Conservation (phyloP, 306 rosid species). For the Vicia sativa region DNA sequence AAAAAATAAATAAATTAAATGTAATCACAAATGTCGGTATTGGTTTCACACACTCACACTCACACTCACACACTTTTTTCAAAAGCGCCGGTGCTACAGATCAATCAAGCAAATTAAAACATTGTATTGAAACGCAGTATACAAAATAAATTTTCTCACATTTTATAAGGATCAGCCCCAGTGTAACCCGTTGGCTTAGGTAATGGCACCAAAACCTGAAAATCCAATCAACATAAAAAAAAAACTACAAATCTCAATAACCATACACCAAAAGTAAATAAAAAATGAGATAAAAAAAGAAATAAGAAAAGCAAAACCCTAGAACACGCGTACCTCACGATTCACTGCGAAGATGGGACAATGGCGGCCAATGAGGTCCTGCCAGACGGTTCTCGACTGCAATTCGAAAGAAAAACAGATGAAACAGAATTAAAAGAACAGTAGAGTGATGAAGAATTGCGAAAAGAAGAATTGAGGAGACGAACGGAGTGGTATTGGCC, state of each 20-base stretch:
- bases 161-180: constrained; percentile 89
- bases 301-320: constrained; percentile 36
- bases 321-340: constrained; percentile 73
- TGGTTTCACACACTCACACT: too few relatives aligned
- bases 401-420: constrained; percentile 2
- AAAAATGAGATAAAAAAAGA: neutral
- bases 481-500: constrained; percentile 96
- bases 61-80: too few relatives aligned
- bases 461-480: constrained; percentile 15
- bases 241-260: constrained; percentile 6
- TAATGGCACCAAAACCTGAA: constrained; percentile 77
- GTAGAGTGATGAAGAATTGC: neutral
- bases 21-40: too few relatives aligned
- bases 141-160: constrained; percentile 49
- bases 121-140: neutral
- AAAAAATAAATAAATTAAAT: too few relatives aligned
- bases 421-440: constrained; percentile 13
- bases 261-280: neutral
- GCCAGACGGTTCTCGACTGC: constrained; percentile 93
- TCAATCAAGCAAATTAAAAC: constrained; percentile 8
- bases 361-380: constrained; percentile 87
- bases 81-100: too few relatives aligned
- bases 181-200: constrained; percentile 85
- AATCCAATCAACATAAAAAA: constrained; percentile 17
- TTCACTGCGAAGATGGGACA: constrained; percentile 89